A percentile compares a stretch with the other conserved stretches of the same genome.
Evolutionary conservation across 2,329 filamentous ascomycete species (phyloP).

Genomic region (Phialophora chinensis): DNA sequence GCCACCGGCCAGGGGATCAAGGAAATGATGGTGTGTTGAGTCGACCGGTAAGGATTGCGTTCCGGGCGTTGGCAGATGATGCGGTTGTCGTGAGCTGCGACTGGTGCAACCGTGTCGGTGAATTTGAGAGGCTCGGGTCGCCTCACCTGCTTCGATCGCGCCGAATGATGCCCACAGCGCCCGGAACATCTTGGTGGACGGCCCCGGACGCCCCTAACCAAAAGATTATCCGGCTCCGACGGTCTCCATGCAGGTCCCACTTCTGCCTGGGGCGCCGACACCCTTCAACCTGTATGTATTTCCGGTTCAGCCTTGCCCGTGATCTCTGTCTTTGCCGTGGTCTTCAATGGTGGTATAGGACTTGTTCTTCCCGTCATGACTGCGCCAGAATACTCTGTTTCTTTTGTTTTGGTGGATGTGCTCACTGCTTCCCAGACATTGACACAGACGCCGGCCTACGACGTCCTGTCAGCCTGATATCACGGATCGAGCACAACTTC

Average conservation of each 20-base stretch:
- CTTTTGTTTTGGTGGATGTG: not conserved
- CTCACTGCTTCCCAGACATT: not conserved
- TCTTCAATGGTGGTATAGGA: not conserved
- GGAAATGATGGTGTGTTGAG: constrained; percentile 19
- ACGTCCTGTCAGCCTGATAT: not conserved
- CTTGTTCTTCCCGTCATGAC: not conserved
- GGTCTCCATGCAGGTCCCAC: not conserved
- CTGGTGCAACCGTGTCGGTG: constrained; percentile 3
- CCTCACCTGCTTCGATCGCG: constrained; percentile 4
- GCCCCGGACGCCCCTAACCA: not conserved
- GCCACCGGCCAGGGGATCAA: constrained; percentile 24
- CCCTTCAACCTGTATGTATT: not conserved
- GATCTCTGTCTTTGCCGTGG: not conserved
- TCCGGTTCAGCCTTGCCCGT: constrained; percentile 17
- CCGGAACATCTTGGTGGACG: not conserved
- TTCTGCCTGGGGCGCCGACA: constrained; percentile 13
- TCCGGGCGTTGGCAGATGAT: constrained; percentile 13
- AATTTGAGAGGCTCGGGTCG: constrained; percentile 5
- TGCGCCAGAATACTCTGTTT: not conserved
- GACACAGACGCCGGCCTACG: not conserved
- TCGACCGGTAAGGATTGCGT: constrained; percentile 12
- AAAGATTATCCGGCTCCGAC: constrained; percentile 14
- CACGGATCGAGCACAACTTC: not conserved
- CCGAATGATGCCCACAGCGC: not conserved
- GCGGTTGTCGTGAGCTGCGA: not conserved